A percentile compares a stretch with the other conserved stretches of the same genome.
Evolutionary conservation across 768 basidiomycete genomes (phyloP).

Genomic region (Daedaleopsis sinensis): DNA sequence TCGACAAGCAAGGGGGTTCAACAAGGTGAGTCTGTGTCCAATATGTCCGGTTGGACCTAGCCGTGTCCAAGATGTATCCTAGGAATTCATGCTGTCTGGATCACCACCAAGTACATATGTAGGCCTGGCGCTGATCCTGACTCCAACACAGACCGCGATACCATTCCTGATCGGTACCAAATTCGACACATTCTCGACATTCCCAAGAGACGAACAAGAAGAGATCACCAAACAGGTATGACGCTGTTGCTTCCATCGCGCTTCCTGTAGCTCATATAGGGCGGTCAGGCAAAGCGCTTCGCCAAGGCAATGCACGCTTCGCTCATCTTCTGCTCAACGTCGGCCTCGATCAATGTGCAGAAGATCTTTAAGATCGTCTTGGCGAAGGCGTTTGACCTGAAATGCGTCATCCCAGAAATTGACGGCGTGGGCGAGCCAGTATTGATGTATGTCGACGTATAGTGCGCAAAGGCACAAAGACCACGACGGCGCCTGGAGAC

Average conservation of each 20-base stretch:
- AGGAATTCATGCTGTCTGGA: no score
- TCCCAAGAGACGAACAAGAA: constrained; percentile 97
- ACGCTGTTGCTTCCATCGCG: constrained; percentile 1
- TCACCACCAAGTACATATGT: no score
- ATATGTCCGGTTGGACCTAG: not conserved
- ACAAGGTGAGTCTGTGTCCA: constrained; percentile 68
- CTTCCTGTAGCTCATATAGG: not conserved
- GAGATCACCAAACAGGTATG: constrained; percentile 96
- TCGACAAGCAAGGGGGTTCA: constrained; percentile 97
- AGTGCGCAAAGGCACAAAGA: constrained; percentile 14
- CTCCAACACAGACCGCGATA: constrained; percentile 81
- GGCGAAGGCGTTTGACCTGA: constrained; percentile 96
- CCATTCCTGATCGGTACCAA: constrained; percentile 99
- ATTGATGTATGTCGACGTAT: constrained; percentile 90
- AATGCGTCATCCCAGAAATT: constrained; percentile 98
- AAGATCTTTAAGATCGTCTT: constrained; percentile 99
- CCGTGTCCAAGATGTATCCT: no score
- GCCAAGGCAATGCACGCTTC: constrained; percentile 99
- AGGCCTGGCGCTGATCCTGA: not conserved
- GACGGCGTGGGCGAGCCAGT: constrained; percentile 96
- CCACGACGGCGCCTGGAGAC: constrained; percentile 9
- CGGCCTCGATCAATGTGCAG: constrained; percentile 98
- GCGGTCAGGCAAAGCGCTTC: constrained; percentile 87
- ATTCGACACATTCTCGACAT: constrained; percentile 95
- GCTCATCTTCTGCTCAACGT: constrained; percentile 99